Base-by-base conservation (phyloP, 495 filamentous ascomycete genomes). In the Cenococcum geophilum region DNA sequence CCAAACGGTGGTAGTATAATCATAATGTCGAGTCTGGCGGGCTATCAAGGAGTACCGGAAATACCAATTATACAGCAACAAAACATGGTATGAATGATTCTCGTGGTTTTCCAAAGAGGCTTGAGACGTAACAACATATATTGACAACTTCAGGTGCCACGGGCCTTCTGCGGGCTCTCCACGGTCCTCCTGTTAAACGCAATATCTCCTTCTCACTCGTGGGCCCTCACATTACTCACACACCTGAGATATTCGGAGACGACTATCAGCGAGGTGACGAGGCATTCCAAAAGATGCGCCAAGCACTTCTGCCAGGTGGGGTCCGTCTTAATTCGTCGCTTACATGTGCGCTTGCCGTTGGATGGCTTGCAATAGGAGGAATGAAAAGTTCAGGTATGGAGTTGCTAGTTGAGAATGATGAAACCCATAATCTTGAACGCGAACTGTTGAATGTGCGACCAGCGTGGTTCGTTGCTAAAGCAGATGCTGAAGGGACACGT, bases 261-360 rank as follows among this genome's bases (percentile, higher is more conserved):
- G 23, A 18, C 1, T 51, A 51, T 22, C 18, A 51, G 21, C 48
- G 16, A 20, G 48, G 48, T 3, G 23, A 22, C 11, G 48, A 1
- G 23, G 48, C 14, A 21, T 51, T 18, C 22, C 16, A 4, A 51
- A 23, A 51, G 48, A 51, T 51, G 21, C n/a, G 22, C 23, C 16
- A 18, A 10, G 89, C 18, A 23, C n/a, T 51, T 11, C 18, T 20
- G 48, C 12, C n/a, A 21, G 48, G 18, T 22, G 48, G 48, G 21
- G 21, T 51, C 11, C n/a, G 22, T 22, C n/a, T 51, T 14, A 51
- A 21, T 21, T 51, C 48, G 3, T 18, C 48, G 1, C 11, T 11
- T n/a, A 51, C 48, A 23, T 52, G 22, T 52, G 49, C 49, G 18
- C 21, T 25, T 16, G 22, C 49, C 8, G 49, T 27, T 2, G 49